phyloP scores from a whole-genome alignment of 345 rosid genomes.

The Syzygium oleosum region DNA sequence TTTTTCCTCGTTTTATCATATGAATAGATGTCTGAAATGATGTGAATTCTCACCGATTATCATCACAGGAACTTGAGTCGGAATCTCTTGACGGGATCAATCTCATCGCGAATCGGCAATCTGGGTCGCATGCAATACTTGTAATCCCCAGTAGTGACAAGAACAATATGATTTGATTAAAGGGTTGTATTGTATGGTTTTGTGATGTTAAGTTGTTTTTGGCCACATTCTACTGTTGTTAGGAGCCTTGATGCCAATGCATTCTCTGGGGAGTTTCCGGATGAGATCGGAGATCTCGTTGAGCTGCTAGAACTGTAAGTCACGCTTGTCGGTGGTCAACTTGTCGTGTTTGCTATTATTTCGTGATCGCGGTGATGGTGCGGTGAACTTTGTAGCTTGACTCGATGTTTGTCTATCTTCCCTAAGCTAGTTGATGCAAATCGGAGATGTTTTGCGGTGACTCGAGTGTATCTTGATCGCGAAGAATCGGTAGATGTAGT shows the following conservation, averaged over 20 bases:
- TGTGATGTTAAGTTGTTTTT: background rate
- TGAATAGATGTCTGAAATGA: background rate
- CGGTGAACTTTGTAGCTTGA: background rate
- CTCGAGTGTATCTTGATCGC: background rate
- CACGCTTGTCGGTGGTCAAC: background rate
- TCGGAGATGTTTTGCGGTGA: background rate
- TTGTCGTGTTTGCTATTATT: no score
- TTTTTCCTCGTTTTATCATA: no score
- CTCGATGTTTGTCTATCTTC: background rate
- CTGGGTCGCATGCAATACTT: slow-evolving; percentile 42
- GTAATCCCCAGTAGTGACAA: slow-evolving; percentile 6
- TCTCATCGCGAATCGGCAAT: slow-evolving; percentile 33
- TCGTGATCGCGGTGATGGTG: no score
- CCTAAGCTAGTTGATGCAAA: background rate
- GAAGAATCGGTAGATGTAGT: background rate
- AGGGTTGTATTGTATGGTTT: background rate
- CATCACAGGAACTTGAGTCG: slow-evolving; percentile 27
- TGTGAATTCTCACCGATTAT: slow-evolving; percentile 4
- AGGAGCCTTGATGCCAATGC: slow-evolving; percentile 34
- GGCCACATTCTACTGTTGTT: background rate
- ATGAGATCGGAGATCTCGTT: slow-evolving; percentile 24
- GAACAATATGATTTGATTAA: background rate
- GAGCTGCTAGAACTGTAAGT: slow-evolving; percentile 23
- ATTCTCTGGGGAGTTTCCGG: slow-evolving; percentile 27
- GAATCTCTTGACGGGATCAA: slow-evolving; percentile 38